Conservation (phyloP, 1,139 yeast genomes). For the Candida sp. region DNA sequence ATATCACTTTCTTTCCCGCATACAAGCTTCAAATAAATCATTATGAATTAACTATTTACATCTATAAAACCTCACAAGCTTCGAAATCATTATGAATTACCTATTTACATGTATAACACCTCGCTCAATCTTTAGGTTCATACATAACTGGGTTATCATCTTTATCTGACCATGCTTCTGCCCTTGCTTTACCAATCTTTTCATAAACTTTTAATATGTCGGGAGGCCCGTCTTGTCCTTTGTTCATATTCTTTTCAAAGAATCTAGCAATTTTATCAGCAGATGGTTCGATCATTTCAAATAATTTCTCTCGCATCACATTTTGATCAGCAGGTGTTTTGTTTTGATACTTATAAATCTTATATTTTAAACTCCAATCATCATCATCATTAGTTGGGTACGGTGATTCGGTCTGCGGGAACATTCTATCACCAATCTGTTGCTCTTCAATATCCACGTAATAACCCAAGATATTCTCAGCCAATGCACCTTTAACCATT, state of each 20-base stretch:
- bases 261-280: background rate
- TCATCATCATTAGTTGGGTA: background rate
- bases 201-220: constrained; percentile 20
- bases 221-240: background rate
- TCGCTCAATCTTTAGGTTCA: constrained; percentile 8
- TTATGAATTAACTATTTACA: background rate
- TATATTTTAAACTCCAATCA: constrained; percentile 3
- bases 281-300: background rate
- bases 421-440: background rate
- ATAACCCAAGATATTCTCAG: constrained; percentile 6
- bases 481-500: constrained; percentile 4
- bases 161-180: constrained; percentile 20
- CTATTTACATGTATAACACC: background rate
- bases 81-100: background rate
- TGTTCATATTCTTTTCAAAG: background rate
- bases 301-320: background rate
- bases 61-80: background rate
- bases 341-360: background rate
- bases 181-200: constrained; percentile 25
- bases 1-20: too few relatives aligned
- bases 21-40: too few relatives aligned
- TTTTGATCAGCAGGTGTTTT: background rate
- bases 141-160: constrained; percentile 20
- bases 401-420: background rate
- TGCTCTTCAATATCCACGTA: constrained; percentile 2